A percentile compares a stretch with the other conserved stretches of the same genome.
These are phyloP conservation scores for Boletellus emodensis DNA, from an alignment of 768 basidiomycete genomes.

Conservation along the genomic window DNA sequence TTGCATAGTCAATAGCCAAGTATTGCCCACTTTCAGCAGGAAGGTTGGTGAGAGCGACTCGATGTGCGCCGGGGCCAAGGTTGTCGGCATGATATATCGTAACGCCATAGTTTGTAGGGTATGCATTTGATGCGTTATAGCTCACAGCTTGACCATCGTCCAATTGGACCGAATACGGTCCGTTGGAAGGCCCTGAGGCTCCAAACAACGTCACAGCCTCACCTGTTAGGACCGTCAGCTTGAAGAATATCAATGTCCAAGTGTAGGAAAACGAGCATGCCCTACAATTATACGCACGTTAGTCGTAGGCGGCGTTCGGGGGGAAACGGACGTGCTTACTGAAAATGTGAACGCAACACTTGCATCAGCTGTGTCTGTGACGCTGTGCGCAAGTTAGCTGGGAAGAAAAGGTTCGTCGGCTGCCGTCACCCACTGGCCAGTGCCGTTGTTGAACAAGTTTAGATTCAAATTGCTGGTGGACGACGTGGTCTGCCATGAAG, in stretches of 20 bases:
- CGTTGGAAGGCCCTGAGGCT: slow-evolving; percentile 34
- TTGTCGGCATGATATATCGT: slow-evolving; percentile 32
- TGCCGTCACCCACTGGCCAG: slow-evolving; percentile 36
- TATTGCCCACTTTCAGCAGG: slow-evolving; percentile 21
- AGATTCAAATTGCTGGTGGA: slow-evolving; percentile 30
- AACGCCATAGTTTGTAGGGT: slow-evolving; percentile 24
- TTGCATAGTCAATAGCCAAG: slow-evolving; percentile 34
- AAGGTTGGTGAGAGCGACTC: slow-evolving; percentile 30
- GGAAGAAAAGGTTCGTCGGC: not conserved
- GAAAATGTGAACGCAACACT: slow-evolving; percentile 36
- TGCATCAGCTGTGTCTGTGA: slow-evolving; percentile 32
- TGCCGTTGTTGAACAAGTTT: slow-evolving; percentile 39
- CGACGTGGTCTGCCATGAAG: slow-evolving; percentile 35
- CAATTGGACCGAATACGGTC: slow-evolving; percentile 35
- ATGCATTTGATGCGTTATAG: slow-evolving; percentile 17
- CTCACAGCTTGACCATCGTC: slow-evolving; percentile 24
- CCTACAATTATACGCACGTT: slow-evolving; percentile 12
- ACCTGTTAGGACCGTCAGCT: slow-evolving; percentile 25
- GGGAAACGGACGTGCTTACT: slow-evolving; percentile 24
- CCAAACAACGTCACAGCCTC: slow-evolving; percentile 46
- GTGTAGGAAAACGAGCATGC: slow-evolving; percentile 8
- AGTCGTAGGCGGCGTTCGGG: not conserved
- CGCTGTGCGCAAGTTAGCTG: slow-evolving; percentile 20
- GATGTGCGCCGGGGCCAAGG: slow-evolving; percentile 39
- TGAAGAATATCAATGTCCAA: not conserved